Conservation (phyloP, 768 basidiomycete species). For the Mycena metata region DNA sequence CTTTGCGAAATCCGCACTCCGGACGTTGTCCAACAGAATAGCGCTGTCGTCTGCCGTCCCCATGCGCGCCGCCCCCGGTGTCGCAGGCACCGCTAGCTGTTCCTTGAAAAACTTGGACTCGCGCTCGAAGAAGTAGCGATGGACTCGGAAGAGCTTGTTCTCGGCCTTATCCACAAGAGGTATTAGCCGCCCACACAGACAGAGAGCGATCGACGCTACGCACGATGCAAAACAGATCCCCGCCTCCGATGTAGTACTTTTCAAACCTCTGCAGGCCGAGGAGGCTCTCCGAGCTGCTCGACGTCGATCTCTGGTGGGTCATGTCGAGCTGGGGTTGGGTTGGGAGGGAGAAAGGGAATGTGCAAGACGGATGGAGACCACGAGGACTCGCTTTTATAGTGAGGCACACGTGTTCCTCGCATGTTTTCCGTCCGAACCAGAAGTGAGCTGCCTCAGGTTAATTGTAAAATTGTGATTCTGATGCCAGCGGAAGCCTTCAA, state of each 20-base stretch:
- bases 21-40: conserved; percentile 59
- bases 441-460: conserved; percentile 14
- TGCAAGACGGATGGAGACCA: conserved; percentile 38
- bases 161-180: conserved; percentile 54
- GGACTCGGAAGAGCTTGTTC: conserved; percentile 62
- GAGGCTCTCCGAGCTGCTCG: conserved; percentile 29
- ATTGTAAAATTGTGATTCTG: background rate
- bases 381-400: conserved; percentile 34
- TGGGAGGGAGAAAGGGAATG: conserved; percentile 40
- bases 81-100: conserved; percentile 49
- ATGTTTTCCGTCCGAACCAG: conserved; percentile 45
- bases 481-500: conserved; percentile 28
- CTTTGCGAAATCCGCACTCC: conserved; percentile 54
- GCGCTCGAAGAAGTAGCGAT: conserved; percentile 66
- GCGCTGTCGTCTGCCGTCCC: conserved; percentile 58
- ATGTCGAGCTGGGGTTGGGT: conserved; percentile 27
- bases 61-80: conserved; percentile 46
- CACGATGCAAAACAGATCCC: conserved; percentile 58
- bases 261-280: conserved; percentile 44
- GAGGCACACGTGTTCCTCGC: conserved; percentile 53
- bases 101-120: conserved; percentile 63
- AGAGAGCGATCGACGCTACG: conserved; percentile 25
- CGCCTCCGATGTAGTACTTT: conserved; percentile 58
- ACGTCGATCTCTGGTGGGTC: background rate
- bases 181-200: conserved; percentile 12